These are phyloP conservation scores for Letharia lupina DNA, from an alignment of 495 filamentous ascomycete genomes.

Conservation along the genomic window DNA sequence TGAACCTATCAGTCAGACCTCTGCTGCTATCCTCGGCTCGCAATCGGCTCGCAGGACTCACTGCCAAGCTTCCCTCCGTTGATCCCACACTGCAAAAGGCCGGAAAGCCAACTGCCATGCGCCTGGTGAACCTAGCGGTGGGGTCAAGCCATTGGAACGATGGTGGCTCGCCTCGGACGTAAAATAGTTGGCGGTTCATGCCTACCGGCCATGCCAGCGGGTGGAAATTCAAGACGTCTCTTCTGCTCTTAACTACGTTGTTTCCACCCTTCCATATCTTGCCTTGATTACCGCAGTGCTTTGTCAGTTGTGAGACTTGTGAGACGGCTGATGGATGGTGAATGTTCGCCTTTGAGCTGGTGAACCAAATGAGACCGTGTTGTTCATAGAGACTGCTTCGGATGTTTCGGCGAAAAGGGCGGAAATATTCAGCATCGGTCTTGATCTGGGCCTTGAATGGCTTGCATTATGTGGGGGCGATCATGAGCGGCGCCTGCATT, in stretches of 20 bases:
- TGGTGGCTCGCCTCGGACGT: too few species aligned
- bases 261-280: too few species aligned
- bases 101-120: neutral
- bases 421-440: neutral
- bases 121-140: too few species aligned
- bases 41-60: neutral
- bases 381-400: neutral
- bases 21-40: neutral
- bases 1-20: neutral
- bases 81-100: neutral
- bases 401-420: neutral
- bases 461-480: neutral
- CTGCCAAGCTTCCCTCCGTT: neutral
- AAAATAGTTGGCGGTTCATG: neutral
- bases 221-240: neutral
- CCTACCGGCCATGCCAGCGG: too few species aligned
- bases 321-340: too few species aligned
- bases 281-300: too few species aligned
- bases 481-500: neutral
- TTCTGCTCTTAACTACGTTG: too few species aligned
- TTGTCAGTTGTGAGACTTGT: too few species aligned
- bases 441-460: neutral
- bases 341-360: neutral
- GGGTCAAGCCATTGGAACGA: too few species aligned
- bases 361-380: neutral